phyloP scores from a whole-genome alignment of 371 early-diverging fungal species.

The Mortierella sp. region DNA sequence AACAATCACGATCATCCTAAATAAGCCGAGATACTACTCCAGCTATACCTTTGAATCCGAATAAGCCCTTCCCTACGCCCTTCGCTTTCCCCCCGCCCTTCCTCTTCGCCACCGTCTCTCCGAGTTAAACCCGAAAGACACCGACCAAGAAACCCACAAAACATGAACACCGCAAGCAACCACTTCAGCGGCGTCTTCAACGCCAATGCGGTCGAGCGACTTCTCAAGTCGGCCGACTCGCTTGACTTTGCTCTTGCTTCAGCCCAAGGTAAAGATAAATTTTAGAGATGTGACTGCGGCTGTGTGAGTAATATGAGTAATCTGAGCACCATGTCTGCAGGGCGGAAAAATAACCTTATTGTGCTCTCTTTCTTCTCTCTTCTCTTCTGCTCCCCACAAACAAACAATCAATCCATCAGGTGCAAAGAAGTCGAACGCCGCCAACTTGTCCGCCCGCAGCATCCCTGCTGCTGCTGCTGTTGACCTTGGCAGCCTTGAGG shows the following conservation, averaged over 20 bases:
- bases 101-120: neutral
- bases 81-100: no score
- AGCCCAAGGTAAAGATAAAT: conserved; percentile 9
- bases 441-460: neutral
- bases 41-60: neutral
- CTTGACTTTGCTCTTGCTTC: conserved; percentile 41
- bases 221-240: conserved; percentile 49
- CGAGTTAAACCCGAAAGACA: neutral
- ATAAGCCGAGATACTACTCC: neutral
- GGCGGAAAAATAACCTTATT: no score
- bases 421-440: conserved; percentile 22
- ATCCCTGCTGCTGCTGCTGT: neutral
- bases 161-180: conserved; percentile 11
- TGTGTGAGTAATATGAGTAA: no score
- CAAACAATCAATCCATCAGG: conserved; percentile 5
- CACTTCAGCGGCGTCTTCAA: conserved; percentile 6
- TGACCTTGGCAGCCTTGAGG: conserved; percentile 28
- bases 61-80: no score
- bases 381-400: neutral
- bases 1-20: conserved; percentile 36
- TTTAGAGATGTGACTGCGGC: neutral
- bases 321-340: no score
- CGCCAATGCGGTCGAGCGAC: conserved; percentile 36
- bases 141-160: neutral
- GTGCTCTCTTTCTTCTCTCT: no score